These are phyloP conservation scores for Podaxis pistillaris DNA, from an alignment of 768 basidiomycete genomes.

Conservation along the genomic window DNA sequence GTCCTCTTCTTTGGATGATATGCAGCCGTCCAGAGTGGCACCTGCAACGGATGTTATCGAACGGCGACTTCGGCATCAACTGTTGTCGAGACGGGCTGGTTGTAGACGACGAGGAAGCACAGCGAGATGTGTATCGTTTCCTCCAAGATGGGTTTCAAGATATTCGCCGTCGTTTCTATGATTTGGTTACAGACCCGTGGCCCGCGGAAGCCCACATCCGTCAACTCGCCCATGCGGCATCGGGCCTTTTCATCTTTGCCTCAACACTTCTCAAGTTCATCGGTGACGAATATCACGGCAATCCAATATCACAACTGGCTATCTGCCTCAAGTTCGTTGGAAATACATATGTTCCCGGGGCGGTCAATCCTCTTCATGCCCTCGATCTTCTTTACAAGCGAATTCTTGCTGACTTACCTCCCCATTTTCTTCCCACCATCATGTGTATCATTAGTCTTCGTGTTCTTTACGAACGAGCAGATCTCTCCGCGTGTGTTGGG, in stretches of 20 bases:
- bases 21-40: slow-evolving; percentile 1
- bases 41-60: background rate
- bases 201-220: background rate
- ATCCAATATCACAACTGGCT: background rate
- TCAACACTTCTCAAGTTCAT: background rate
- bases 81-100: background rate
- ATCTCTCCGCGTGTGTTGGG: background rate
- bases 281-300: background rate
- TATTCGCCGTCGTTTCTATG: background rate
- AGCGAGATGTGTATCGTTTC: background rate
- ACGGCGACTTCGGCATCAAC: background rate
- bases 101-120: background rate
- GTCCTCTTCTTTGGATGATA: background rate
- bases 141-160: background rate
- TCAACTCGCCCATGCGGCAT: background rate
- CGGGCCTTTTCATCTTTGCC: slow-evolving; percentile 1
- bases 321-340: background rate
- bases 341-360: too few species aligned
- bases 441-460: background rate
- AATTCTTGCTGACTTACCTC: background rate
- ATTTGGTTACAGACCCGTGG: background rate
- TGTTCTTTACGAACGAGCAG: background rate
- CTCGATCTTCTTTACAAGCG: background rate
- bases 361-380: background rate
- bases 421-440: background rate